Percentiles rank a stretch among this genome's conserved stretches.
phyloP scores from a whole-genome alignment of 768 basidiomycete genomes.

The Russula ochroleuca region DNA sequence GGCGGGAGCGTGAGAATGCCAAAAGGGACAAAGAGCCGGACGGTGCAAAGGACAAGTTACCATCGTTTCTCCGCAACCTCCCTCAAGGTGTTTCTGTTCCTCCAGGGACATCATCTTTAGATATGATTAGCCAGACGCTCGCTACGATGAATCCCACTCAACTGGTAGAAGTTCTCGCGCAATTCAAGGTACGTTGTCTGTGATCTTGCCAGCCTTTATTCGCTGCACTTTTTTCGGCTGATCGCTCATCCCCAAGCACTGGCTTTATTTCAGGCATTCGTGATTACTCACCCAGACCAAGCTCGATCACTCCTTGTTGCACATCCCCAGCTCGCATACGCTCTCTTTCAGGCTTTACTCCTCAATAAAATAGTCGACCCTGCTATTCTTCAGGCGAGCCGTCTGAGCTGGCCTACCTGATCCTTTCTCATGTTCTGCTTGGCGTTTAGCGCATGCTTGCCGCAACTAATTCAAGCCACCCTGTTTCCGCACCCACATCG shows the following conservation, averaged over 20 bases:
- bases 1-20: slow-evolving; percentile 46
- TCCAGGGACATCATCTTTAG: slow-evolving; percentile 66
- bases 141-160: slow-evolving; percentile 80
- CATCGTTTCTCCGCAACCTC: slow-evolving; percentile 56
- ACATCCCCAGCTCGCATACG: slow-evolving; percentile 93
- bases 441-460: slow-evolving; percentile 47
- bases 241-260: not conserved
- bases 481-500: slow-evolving; percentile 15
- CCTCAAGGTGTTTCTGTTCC: slow-evolving; percentile 75
- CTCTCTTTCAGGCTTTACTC: slow-evolving; percentile 90
- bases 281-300: slow-evolving; percentile 87
- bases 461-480: slow-evolving; percentile 32
- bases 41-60: slow-evolving; percentile 37
- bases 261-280: slow-evolving; percentile 64
- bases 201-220: not conserved
- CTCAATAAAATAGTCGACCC: slow-evolving; percentile 92
- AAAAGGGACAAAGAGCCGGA: slow-evolving; percentile 13
- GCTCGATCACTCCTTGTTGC: slow-evolving; percentile 71
- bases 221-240: not conserved
- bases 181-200: slow-evolving; percentile 79
- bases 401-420: not conserved
- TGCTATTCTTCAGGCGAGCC: slow-evolving; percentile 66
- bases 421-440: not conserved
- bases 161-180: slow-evolving; percentile 89
- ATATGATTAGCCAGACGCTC: slow-evolving; percentile 81